Conservation (phyloP, 2,329 filamentous ascomycete genomes). For the Penicillium sp. region DNA sequence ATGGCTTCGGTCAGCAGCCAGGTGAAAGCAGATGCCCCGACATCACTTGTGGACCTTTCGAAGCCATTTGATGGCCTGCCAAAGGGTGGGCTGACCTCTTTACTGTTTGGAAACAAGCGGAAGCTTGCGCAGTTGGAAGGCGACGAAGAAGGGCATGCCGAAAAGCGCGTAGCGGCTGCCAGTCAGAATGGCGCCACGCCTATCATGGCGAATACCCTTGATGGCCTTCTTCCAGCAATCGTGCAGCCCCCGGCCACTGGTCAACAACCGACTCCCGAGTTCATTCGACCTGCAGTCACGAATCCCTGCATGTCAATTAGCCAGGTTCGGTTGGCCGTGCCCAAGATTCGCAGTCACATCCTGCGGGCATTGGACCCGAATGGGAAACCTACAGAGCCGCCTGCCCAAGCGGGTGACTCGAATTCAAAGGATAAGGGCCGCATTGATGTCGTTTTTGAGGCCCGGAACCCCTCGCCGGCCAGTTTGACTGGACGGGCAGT, state of each 20-base stretch:
- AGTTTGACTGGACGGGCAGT: constrained; percentile 61
- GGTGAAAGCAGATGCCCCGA: constrained; percentile 70
- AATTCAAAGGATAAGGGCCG: constrained; percentile 54
- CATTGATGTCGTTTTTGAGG: constrained; percentile 80
- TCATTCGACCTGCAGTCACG: constrained; percentile 81
- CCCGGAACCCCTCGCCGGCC: constrained; percentile 71
- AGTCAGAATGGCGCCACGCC: constrained; percentile 69
- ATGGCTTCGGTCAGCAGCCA: constrained; percentile 72
- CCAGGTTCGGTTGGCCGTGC: constrained; percentile 83
- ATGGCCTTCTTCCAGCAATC: constrained; percentile 77
- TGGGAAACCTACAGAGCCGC: constrained; percentile 48
- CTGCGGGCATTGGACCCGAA: constrained; percentile 70
- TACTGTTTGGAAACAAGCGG: constrained; percentile 91
- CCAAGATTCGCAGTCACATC: constrained; percentile 81
- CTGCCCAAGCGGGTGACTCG: constrained; percentile 34
- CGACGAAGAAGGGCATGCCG: constrained; percentile 68
- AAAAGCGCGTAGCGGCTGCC: constrained; percentile 60
- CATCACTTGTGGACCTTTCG: constrained; percentile 83
- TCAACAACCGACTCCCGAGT: constrained; percentile 72
- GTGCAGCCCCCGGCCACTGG: constrained; percentile 61
- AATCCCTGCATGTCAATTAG: constrained; percentile 80
- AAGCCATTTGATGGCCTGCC: constrained; percentile 93
- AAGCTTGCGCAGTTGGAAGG: constrained; percentile 73
- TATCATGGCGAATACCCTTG: constrained; percentile 73
- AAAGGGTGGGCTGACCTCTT: constrained; percentile 79